Conservation (phyloP, 2,329 filamentous ascomycete species). For the Pseudogymnoascus sp. region DNA sequence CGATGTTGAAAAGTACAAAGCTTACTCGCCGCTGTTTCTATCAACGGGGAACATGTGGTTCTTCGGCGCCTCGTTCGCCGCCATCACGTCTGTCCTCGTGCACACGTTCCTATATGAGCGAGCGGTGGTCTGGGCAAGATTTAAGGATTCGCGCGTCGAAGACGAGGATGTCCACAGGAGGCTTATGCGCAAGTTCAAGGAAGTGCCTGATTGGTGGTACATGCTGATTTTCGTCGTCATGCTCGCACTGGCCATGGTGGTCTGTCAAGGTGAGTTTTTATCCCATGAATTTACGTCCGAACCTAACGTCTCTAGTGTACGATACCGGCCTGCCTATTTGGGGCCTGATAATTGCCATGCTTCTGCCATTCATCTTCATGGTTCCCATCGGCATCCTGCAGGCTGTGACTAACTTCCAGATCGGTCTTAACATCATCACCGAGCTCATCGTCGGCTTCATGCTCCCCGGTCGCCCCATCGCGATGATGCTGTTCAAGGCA, state of each 20-base stretch:
- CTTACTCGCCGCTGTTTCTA: slow-evolving; percentile 62
- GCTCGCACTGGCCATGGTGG: background rate
- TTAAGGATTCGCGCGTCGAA: slow-evolving; percentile 19
- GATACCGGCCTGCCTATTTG: slow-evolving; percentile 15
- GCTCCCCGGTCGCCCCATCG: slow-evolving; percentile 56
- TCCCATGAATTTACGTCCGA: background rate
- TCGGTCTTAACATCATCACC: slow-evolving; percentile 64
- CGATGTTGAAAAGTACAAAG: slow-evolving; percentile 55
- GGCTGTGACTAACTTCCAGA: slow-evolving; percentile 57
- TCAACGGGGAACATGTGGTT: slow-evolving; percentile 65
- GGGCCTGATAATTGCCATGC: slow-evolving; percentile 18
- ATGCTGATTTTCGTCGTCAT: slow-evolving; percentile 27
- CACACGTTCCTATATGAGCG: slow-evolving; percentile 63
- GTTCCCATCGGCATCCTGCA: slow-evolving; percentile 64
- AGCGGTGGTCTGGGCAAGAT: slow-evolving; percentile 50
- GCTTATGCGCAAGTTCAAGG: slow-evolving; percentile 49
- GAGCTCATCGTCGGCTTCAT: slow-evolving; percentile 69
- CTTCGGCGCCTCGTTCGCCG: slow-evolving; percentile 67
- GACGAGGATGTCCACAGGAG: slow-evolving; percentile 45
- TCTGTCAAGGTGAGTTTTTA: background rate
- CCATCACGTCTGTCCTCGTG: slow-evolving; percentile 60
- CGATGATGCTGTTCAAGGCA: slow-evolving; percentile 73
- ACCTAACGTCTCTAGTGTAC: background rate
- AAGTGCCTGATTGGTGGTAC: slow-evolving; percentile 53
- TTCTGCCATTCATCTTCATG: slow-evolving; percentile 53